A percentile compares a stretch with the other conserved stretches of the same genome.
Conservation (phyloP, 495 filamentous ascomycete species). For the Trichoderma asperelloides region DNA sequence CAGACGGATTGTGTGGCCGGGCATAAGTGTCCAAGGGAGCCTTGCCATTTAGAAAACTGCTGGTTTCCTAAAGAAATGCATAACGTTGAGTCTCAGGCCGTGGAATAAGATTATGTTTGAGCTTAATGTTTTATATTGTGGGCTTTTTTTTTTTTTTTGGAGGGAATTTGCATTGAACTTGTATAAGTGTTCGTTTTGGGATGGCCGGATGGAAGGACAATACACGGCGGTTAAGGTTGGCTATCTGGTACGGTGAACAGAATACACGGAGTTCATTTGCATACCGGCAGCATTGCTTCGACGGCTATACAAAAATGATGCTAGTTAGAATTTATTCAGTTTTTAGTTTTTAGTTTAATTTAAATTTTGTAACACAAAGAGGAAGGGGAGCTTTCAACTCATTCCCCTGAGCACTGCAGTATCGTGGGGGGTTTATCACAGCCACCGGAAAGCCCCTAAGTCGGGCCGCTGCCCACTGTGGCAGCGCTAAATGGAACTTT, state of each 20-base stretch:
- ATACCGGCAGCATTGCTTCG: not conserved
- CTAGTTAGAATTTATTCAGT: not conserved
- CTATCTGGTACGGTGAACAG: not conserved
- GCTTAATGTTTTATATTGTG: not conserved
- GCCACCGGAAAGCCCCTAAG: not conserved
- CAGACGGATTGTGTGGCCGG: slow-evolving; percentile 5
- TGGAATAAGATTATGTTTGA: not conserved
- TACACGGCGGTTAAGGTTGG: not conserved
- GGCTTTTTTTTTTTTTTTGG: too few relatives aligned
- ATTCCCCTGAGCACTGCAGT: too few relatives aligned
- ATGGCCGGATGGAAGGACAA: not conserved
- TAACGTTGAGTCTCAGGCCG: slow-evolving; percentile 4
- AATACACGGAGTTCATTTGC: not conserved
- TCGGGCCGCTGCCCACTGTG: not conserved
- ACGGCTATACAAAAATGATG: not conserved
- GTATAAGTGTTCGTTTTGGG: not conserved
- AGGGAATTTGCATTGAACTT: not conserved
- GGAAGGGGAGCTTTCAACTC: not conserved
- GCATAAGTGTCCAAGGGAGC: slow-evolving; percentile 2
- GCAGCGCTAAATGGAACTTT: not conserved
- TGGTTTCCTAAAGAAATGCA: slow-evolving; percentile 11
- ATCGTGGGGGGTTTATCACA: not conserved
- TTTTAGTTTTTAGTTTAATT: not conserved
- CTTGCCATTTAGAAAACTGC: not conserved
- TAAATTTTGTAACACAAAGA: not conserved